phyloP scores from a whole-genome alignment of 1,284 basidiomycete species.

The Puccinia triticina region DNA sequence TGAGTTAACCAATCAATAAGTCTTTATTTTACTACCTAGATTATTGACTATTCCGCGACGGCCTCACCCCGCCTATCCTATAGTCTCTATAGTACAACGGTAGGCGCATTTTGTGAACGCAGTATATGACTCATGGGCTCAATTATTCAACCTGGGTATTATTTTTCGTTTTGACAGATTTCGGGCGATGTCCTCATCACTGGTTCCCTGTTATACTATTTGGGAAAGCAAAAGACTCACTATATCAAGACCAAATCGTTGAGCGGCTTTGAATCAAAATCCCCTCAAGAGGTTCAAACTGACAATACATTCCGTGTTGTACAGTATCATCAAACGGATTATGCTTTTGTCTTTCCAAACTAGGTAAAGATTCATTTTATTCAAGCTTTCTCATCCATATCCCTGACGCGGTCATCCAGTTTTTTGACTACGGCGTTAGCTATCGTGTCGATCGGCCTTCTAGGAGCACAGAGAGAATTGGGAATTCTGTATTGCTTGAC shows the following conservation, averaged over 20 bases:
- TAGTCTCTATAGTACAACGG: slow-evolving; percentile 41
- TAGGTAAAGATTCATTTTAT: neutral
- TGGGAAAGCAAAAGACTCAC: slow-evolving; percentile 22
- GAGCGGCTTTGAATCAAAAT: neutral
- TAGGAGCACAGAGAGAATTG: slow-evolving; percentile 28
- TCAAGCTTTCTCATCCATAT: neutral
- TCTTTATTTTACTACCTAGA: neutral
- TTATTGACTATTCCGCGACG: neutral
- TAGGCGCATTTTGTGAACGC: neutral
- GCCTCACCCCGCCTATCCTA: neutral
- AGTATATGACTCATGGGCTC: neutral
- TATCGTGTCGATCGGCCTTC: slow-evolving; percentile 32
- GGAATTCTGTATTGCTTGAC: slow-evolving; percentile 35
- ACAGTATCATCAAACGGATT: slow-evolving; percentile 36
- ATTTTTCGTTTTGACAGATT: slow-evolving; percentile 4
- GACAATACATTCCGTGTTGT: neutral
- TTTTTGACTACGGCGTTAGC: slow-evolving; percentile 40
- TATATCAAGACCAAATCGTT: slow-evolving; percentile 41
- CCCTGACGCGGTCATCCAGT: neutral
- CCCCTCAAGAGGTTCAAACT: neutral
- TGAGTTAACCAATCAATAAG: neutral
- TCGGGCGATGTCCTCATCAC: slow-evolving; percentile 38
- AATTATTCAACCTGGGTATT: neutral
- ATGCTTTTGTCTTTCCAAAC: slow-evolving; percentile 41
- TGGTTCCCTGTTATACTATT: slow-evolving; percentile 41